Percentiles rank a stretch among this genome's conserved stretches.
These are phyloP conservation scores for Globisporangium yorkense DNA, from an alignment of 352 stramenopile species.

Conservation along the genomic window DNA sequence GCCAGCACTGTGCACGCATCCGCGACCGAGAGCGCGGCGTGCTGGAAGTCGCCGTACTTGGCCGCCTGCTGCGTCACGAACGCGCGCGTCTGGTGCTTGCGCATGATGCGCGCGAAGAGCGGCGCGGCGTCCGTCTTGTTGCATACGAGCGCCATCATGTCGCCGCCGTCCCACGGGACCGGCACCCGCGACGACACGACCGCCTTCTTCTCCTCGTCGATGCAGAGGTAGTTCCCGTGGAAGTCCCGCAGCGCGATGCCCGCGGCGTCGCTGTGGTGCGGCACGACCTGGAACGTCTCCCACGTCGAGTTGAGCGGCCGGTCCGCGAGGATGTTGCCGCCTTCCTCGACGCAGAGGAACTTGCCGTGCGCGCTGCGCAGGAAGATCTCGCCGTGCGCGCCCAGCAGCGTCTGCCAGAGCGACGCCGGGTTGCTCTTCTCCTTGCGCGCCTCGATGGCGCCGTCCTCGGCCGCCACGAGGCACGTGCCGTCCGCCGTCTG, in stretches of 20 bases:
- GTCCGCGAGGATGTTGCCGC: slow-evolving; percentile 64
- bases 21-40: slow-evolving; percentile 44
- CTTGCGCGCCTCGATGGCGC: slow-evolving; percentile 36
- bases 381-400: slow-evolving; percentile 49
- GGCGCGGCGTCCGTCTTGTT: slow-evolving; percentile 46
- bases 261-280: slow-evolving; percentile 29
- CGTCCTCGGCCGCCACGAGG: slow-evolving; percentile 62
- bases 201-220: slow-evolving; percentile 38
- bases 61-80: slow-evolving; percentile 42
- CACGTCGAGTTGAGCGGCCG: slow-evolving; percentile 75
- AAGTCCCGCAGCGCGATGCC: slow-evolving; percentile 72
- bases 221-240: slow-evolving; percentile 72
- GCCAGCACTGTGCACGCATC: slow-evolving; percentile 61
- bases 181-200: slow-evolving; percentile 40
- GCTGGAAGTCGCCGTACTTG: slow-evolving; percentile 43
- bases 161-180: slow-evolving; percentile 62
- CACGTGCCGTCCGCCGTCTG: slow-evolving; percentile 58
- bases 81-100: slow-evolving; percentile 60
- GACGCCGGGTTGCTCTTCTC: slow-evolving; percentile 25
- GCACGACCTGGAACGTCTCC: slow-evolving; percentile 84
- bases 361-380: slow-evolving; percentile 75
- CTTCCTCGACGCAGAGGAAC: slow-evolving; percentile 78
- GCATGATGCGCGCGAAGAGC: slow-evolving; percentile 61
- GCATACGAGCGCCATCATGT: slow-evolving; percentile 74
- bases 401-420: slow-evolving; percentile 74